These are phyloP conservation scores for Aspergillus sp. DNA, from an alignment of 2,329 filamentous ascomycete genomes.

Conservation along the genomic window DNA sequence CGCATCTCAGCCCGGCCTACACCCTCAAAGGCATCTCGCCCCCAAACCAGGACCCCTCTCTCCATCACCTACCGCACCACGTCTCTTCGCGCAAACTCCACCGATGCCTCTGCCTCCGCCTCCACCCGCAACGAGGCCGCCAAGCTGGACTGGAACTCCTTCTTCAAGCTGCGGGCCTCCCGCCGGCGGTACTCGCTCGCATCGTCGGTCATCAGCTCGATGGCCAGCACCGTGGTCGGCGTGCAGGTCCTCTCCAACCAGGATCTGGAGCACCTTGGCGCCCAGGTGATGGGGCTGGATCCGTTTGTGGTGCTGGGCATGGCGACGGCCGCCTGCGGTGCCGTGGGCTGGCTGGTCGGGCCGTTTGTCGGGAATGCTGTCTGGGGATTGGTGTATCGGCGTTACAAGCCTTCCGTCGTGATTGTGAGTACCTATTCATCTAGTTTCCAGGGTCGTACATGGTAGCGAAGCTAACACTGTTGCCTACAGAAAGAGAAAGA, in stretches of 20 bases:
- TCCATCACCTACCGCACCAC: conserved; percentile 9
- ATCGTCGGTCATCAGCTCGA: conserved; percentile 67
- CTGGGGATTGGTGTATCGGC: conserved; percentile 74
- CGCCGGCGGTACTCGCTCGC: conserved; percentile 79
- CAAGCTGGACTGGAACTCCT: conserved; percentile 81
- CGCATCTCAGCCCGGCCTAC: conserved; percentile 1
- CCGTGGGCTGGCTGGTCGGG: conserved; percentile 83
- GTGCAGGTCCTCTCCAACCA: conserved; percentile 62
- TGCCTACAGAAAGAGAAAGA: conserved; percentile 82
- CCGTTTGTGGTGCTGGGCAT: conserved; percentile 82
- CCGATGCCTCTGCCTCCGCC: conserved; percentile 12
- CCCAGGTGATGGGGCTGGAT: conserved; percentile 75
- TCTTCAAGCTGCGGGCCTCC: conserved; percentile 84
- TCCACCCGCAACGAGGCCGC: conserved; percentile 24
- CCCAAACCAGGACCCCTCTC: conserved; percentile 8
- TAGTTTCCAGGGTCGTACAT: too few relatives aligned
- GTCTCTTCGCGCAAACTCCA: conserved; percentile 27
- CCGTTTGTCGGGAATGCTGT: conserved; percentile 76
- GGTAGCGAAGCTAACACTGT: too few relatives aligned
- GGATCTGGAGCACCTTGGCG: conserved; percentile 64
- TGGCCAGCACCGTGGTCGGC: conserved; percentile 56
- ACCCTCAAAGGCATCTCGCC: conserved; percentile 14
- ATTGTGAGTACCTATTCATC: too few relatives aligned
- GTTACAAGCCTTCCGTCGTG: conserved; percentile 69
- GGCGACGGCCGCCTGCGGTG: conserved; percentile 71